phyloP scores from a whole-genome alignment of 164 flowering plant genomes.

The Sedum album region DNA sequence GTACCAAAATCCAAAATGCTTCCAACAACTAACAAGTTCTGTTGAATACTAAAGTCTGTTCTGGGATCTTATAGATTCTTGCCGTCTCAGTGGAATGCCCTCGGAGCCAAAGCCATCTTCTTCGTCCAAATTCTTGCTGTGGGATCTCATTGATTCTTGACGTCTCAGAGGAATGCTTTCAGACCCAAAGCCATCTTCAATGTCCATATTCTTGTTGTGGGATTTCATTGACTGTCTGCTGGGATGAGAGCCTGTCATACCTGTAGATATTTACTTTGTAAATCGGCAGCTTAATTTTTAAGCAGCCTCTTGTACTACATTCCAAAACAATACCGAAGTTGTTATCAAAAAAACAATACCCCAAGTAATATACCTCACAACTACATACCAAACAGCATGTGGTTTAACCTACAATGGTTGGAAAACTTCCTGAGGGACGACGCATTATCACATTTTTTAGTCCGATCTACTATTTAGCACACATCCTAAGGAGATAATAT shows the following conservation, averaged over 20 bases:
- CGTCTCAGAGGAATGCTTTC: constrained; percentile 53
- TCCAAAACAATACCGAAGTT: too few relatives aligned
- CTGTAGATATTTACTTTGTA: not conserved
- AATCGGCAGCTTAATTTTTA: not conserved
- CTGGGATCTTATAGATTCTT: constrained; percentile 19
- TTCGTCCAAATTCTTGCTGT: constrained; percentile 24
- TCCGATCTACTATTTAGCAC: not conserved
- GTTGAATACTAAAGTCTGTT: constrained; percentile 8
- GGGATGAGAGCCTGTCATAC: constrained; percentile 15
- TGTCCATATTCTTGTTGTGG: constrained; percentile 22
- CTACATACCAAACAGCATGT: too few relatives aligned
- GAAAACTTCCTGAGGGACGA: not conserved
- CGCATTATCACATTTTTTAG: too few relatives aligned
- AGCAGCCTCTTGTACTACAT: not conserved
- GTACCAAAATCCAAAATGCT: not conserved
- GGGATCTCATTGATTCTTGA: constrained; percentile 21
- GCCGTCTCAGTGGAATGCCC: constrained; percentile 48
- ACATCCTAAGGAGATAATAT: not conserved
- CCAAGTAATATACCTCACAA: too few relatives aligned
- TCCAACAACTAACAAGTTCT: not conserved
- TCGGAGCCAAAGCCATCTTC: constrained; percentile 37
- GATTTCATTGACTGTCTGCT: constrained; percentile 15
- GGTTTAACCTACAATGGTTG: not conserved
- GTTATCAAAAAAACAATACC: too few relatives aligned
- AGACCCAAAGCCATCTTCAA: constrained; percentile 28